Evolutionary conservation across 2,329 filamentous ascomycete species (phyloP), one percentile per base, ranked within the genome.

Genomic region (Mariannaea sp.): DNA sequence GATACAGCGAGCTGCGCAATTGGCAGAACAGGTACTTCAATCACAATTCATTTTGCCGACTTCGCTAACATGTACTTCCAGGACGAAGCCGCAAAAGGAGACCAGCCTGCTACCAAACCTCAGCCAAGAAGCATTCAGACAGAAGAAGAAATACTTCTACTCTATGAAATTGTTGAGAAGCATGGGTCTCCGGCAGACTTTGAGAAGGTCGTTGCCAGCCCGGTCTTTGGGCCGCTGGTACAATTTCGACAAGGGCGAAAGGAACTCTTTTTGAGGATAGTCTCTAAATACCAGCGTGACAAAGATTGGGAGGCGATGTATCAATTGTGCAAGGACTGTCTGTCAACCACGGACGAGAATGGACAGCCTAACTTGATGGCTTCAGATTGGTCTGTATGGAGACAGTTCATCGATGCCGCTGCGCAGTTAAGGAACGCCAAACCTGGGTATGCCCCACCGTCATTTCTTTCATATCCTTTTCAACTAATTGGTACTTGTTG

Each of bases 121-220:
- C 56, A 71, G 29, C 42, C 62, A 16, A 60, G 73, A 57, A 62
- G 60, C 5, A 68, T 81, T 24, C 70, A 72, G 32, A 73, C 73
- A 0, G 80, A 82, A 54, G 77, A 82, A 52, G 80, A 82, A 55
- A 72, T 79, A 2, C 68, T 78, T 0, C 71, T 82, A 2, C 73
- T 80, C 14, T 82, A 80, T 55, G 71, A 76, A 1, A 71, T 82
- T 17, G 64, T 79, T 1, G 71, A 75, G 24, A 71, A 70, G 4
- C 76, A 80, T 8, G 78, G 75, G 1, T 71, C 71, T 1, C 62
- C 67, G 1, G 72, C 72, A 0, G 77, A 79, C 36, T 75, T 73
- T 52, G 55, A 72, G 1, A 73, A 74, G 30, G 67, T 75, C 7
- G 62, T 77, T 0, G 51, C 62, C 3, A 75, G 76, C 36, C 67